These are phyloP conservation scores for Exsudoporus floridanus DNA, from an alignment of 1,284 basidiomycete genomes.

Conservation along the genomic window DNA sequence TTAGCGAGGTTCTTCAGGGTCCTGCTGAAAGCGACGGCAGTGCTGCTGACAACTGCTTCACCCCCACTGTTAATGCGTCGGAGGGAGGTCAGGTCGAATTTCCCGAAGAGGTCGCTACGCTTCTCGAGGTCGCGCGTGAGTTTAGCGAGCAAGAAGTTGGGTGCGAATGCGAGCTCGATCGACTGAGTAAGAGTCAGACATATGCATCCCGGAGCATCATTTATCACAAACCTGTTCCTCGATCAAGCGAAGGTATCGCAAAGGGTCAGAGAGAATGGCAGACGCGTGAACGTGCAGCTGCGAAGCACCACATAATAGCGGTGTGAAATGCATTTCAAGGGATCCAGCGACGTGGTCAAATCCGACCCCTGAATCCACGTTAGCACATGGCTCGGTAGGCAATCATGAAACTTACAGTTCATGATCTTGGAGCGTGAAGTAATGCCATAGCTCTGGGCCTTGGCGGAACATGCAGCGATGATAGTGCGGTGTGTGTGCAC, in stretches of 20 bases:
- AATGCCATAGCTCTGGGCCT: constrained; percentile 25
- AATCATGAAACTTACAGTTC: constrained; percentile 26
- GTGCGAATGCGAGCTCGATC: constrained; percentile 39
- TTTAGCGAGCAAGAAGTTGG: constrained; percentile 46
- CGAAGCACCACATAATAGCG: constrained; percentile 32
- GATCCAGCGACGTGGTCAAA: constrained; percentile 42
- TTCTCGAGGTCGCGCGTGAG: constrained; percentile 36
- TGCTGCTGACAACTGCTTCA: constrained; percentile 40
- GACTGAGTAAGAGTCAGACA: constrained; percentile 17
- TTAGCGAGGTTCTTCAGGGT: constrained; percentile 36
- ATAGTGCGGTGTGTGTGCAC: constrained; percentile 29
- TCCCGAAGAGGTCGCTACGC: constrained; percentile 24
- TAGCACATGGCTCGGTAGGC: not conserved
- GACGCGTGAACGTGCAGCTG: constrained; percentile 34
- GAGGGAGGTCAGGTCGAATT: constrained; percentile 26
- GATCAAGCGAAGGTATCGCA: constrained; percentile 29
- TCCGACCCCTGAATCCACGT: constrained; percentile 33
- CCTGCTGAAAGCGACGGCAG: constrained; percentile 38
- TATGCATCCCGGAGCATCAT: not conserved
- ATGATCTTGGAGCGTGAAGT: constrained; percentile 30
- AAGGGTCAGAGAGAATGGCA: constrained; percentile 32
- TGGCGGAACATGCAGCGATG: constrained; percentile 28
- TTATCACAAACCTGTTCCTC: constrained; percentile 26
- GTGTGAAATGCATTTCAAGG: constrained; percentile 32
- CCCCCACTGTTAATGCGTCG: constrained; percentile 38